Evolutionary conservation across 306 rosid species (phyloP).

Genomic region (Ziziphus jujuba): DNA sequence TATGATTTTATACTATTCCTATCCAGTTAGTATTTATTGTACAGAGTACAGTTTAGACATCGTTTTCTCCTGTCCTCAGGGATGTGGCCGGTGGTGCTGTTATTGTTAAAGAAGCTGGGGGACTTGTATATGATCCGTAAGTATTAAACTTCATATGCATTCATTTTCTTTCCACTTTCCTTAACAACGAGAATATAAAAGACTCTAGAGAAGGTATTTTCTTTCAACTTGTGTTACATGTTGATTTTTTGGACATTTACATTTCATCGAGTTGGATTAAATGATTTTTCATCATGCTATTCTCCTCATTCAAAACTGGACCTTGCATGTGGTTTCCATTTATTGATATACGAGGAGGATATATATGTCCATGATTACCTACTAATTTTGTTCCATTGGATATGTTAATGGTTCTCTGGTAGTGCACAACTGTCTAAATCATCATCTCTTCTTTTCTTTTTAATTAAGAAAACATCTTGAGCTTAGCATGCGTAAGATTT

Average conservation of each 20-base stretch:
- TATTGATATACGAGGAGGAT: too few species aligned
- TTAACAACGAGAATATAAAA: slow-evolving; percentile 15
- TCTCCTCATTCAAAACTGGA: not conserved
- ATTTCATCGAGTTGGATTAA: not conserved
- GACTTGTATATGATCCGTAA: slow-evolving; percentile 91
- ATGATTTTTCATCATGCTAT: not conserved
- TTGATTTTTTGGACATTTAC: slow-evolving; percentile 22
- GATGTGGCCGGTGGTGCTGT: slow-evolving; percentile 99
- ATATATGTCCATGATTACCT: too few species aligned
- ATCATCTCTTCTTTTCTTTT: not conserved
- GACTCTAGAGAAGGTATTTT: slow-evolving; percentile 39
- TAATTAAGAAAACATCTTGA: slow-evolving; percentile 7
- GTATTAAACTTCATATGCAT: slow-evolving; percentile 37
- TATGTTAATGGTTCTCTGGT: slow-evolving; percentile 23
- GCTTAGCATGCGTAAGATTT: slow-evolving; percentile 14
- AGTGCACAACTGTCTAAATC: not conserved
- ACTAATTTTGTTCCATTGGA: slow-evolving; percentile 9
- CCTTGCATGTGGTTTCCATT: not conserved
- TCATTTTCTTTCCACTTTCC: slow-evolving; percentile 3
- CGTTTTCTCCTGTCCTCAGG: slow-evolving; percentile 44
- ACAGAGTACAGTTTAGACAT: not conserved
- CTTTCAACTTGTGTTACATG: slow-evolving; percentile 29
- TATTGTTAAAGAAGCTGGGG: slow-evolving; percentile 95
- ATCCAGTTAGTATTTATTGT: not conserved
- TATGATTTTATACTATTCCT: slow-evolving; percentile 36